Evolutionary conservation across 202 grass and related monocot genomes (phyloP), one percentile per base, ranked within the genome.

Genomic region (Zizania palustris): DNA sequence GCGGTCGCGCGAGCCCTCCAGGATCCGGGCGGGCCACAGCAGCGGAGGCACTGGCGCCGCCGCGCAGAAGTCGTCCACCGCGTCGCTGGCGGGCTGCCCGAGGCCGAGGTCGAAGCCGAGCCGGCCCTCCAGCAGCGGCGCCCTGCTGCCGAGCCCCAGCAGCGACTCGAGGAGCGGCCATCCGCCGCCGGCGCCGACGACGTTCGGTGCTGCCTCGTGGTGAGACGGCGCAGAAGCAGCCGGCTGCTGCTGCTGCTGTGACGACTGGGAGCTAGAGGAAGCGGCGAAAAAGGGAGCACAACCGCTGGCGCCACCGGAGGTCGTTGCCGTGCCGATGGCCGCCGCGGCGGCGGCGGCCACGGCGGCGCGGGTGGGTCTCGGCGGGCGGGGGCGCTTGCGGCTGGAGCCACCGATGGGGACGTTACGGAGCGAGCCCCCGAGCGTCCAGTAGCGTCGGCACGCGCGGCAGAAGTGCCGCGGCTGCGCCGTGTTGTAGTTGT

Each of bases 401-500:
- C 78, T 79, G 43, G 91, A 78, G 0, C 91, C 91, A 1, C 91
- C 91, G 8, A 93, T 43, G 50, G 90, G 90, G 42, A 93, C 84
- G 72, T 93, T 93, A 41, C 90, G 86, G 39, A 93, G 81, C 5
- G 90, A 87, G 14, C 90, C 90, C 0, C 90, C 90, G 22, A 93
- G 90, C 34, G 90, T 93, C 90, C 90, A 93, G 84, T 93, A 93
- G n/a, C 90, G 87, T 33, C 87, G 90, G 73, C 90, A 93, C 0
- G 84, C 80, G 64, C 86, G 86, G 84, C 91, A 90, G 78, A 87
- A 90, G 39, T 87, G 87, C 2, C 87, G 84, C 12, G 91, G 87
- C 69, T 85, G 90, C 20, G 86, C 65, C 63, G 73, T 80, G 82
- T 85, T 89, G 87, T 89, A 89, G 82, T 89, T 89, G 87, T 89